These are phyloP conservation scores for Yarrowia galli DNA, from an alignment of 1,139 yeast species.

Conservation along the genomic window DNA sequence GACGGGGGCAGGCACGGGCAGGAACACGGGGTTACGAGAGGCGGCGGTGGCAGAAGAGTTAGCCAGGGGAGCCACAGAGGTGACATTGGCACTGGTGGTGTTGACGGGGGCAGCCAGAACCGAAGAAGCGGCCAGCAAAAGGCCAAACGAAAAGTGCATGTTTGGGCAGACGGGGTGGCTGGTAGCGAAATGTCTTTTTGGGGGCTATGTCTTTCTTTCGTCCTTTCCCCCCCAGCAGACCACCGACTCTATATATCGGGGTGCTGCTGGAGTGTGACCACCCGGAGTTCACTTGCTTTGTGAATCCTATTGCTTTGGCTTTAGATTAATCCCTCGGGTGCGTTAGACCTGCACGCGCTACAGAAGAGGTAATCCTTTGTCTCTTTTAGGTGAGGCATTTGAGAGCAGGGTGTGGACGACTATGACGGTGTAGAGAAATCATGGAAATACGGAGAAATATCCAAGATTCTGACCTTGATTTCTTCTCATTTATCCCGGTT, in stretches of 20 bases:
- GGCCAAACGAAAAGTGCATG: conserved; percentile 22
- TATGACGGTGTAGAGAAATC: too few species aligned
- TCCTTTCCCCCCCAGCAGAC: background rate
- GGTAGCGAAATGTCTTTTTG: background rate
- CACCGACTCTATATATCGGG: background rate
- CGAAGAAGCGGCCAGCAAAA: conserved; percentile 15
- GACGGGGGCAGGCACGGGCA: conserved; percentile 20
- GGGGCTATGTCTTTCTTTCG: background rate
- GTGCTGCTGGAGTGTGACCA: conserved; percentile 1
- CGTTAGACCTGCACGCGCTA: background rate
- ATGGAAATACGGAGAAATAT: background rate
- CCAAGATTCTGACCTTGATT: background rate
- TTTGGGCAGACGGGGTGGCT: background rate
- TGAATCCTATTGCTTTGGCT: background rate
- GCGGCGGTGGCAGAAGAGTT: conserved; percentile 17
- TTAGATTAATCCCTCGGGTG: conserved; percentile 26
- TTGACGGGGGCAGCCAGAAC: conserved; percentile 28
- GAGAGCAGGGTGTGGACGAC: background rate
- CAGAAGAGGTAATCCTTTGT: conserved; percentile 15
- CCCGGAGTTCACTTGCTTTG: conserved; percentile 8
- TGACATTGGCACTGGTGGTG: conserved; percentile 29
- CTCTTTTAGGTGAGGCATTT: conserved; percentile 18
- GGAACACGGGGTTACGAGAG: conserved; percentile 6
- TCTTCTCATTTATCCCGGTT: background rate
- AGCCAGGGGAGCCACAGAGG: conserved; percentile 26